Base-by-base conservation (phyloP, 2,329 filamentous ascomycete genomes). In the Beauveria sp. region DNA sequence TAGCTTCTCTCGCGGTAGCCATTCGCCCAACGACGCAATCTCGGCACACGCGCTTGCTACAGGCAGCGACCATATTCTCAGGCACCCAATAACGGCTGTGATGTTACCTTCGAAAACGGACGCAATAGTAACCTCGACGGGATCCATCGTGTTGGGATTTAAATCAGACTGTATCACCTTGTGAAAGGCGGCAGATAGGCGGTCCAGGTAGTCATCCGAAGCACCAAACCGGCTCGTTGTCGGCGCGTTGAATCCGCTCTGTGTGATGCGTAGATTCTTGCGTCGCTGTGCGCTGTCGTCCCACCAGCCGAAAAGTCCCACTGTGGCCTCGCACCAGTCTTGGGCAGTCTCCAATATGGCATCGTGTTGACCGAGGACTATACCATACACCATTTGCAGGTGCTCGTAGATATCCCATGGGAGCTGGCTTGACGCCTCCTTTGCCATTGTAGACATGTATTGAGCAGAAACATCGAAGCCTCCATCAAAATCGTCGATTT, bases 321-420 rank as follows among this genome's bases (percentile, higher is more conserved):
- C 77, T 0, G 88, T 89, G 0, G 91, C 93, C 76, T 98, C 93
- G 57, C 93, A 86, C 93, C 93, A 98, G 73, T 97, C 93, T 69
- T 93, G 87, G 1, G 92, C 85, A 50, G 87, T 85, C 52, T 87
- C 83, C 64, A 96, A 78, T 58, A 97, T 90, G 22, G 91, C 87
- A 42, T 88, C 83, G 10, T 86, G 81, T 65, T 89, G 85, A 42
- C 93, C 93, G 5, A 95, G 81, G 1, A 96, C 77, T 64, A 96
- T 88, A 40, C 88, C 87, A 71, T 96, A 97, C 6, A 97, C 76
- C 14, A 86, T 86, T 66, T 88, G 85, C 59, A 98, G 77, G 67
- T 89, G 91, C 70, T 96, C 88, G 72, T 96, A 97, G 31, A 98
- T 86, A 26, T 89, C 86, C 90, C 90, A 96, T 0, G 93, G 93